These are phyloP conservation scores for Botrytis deweyae DNA, from an alignment of 2,329 filamentous ascomycete species.

Conservation along the genomic window DNA sequence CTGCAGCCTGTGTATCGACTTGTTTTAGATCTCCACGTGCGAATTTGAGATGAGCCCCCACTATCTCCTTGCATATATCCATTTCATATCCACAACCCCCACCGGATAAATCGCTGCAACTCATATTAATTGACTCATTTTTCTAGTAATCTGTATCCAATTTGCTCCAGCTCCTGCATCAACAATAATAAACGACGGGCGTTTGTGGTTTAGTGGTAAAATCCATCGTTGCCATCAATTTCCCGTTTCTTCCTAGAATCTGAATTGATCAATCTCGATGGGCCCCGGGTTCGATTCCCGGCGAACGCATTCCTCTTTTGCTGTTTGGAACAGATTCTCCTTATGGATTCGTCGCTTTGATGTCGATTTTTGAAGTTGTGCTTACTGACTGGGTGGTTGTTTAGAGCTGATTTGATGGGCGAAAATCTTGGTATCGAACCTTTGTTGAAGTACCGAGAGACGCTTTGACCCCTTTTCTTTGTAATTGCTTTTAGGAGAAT, in stretches of 20 bases:
- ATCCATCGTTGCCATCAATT: conserved; percentile 24
- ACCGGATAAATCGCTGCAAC: background rate
- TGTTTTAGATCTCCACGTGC: background rate
- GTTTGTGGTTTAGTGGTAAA: conserved; percentile 28
- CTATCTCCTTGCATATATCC: background rate
- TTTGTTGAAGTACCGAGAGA: background rate
- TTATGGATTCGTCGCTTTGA: background rate
- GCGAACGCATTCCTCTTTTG: background rate
- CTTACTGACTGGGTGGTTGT: background rate
- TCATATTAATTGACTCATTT: background rate
- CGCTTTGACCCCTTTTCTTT: background rate
- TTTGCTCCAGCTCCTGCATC: too few relatives aligned
- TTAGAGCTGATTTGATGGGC: background rate
- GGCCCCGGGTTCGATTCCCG: conserved; percentile 1
- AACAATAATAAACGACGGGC: background rate
- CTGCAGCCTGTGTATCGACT: background rate
- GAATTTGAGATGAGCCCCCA: background rate
- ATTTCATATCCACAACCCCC: background rate
- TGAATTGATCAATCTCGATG: background rate
- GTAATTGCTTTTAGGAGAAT: too few relatives aligned
- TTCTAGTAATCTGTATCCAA: too few relatives aligned
- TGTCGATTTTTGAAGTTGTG: background rate
- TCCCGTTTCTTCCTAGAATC: background rate
- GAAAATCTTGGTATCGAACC: background rate
- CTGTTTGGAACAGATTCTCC: fast-evolving